Percentiles rank a stretch among this genome's conserved stretches.
phyloP scores from a whole-genome alignment of 2,329 filamentous ascomycete genomes.

The Thermoascus crustaceus region DNA sequence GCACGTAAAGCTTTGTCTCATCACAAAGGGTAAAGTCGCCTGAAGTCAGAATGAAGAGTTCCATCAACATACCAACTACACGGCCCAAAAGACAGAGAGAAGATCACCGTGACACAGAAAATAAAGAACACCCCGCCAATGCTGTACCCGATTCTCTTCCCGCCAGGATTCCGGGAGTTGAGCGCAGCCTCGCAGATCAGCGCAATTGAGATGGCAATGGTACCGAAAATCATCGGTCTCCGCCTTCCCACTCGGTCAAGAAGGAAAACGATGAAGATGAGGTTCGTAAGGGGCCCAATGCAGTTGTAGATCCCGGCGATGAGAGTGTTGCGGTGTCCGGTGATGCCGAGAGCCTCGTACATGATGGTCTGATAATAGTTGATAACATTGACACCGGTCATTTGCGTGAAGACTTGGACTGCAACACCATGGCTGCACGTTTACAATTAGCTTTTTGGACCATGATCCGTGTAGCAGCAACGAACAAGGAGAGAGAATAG shows the following conservation, averaged over 20 bases:
- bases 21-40: too few species aligned
- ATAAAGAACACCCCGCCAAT: conserved; percentile 58
- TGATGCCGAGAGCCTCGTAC: conserved; percentile 45
- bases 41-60: too few species aligned
- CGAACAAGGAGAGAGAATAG: neutral
- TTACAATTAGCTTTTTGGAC: too few species aligned
- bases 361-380: conserved; percentile 36
- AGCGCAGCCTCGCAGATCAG: conserved; percentile 54
- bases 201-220: conserved; percentile 47
- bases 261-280: conserved; percentile 48
- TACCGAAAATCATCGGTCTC: conserved; percentile 47
- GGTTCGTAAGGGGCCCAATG: conserved; percentile 39
- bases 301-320: conserved; percentile 55
- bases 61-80: conserved; percentile 23
- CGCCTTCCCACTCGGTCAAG: conserved; percentile 47
- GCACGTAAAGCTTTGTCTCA: too few species aligned
- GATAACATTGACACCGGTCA: conserved; percentile 36
- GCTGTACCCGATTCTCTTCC: conserved; percentile 40
- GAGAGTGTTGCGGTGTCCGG: conserved; percentile 45
- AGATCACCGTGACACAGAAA: conserved; percentile 54
- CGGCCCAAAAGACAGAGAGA: conserved; percentile 52
- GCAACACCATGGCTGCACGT: conserved; percentile 50
- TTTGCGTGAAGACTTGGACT: conserved; percentile 59
- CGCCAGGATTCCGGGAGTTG: conserved; percentile 43
- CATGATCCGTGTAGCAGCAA: too few species aligned